Conservation (phyloP, 2,329 filamentous ascomycete species). For the Xylaria sp. region DNA sequence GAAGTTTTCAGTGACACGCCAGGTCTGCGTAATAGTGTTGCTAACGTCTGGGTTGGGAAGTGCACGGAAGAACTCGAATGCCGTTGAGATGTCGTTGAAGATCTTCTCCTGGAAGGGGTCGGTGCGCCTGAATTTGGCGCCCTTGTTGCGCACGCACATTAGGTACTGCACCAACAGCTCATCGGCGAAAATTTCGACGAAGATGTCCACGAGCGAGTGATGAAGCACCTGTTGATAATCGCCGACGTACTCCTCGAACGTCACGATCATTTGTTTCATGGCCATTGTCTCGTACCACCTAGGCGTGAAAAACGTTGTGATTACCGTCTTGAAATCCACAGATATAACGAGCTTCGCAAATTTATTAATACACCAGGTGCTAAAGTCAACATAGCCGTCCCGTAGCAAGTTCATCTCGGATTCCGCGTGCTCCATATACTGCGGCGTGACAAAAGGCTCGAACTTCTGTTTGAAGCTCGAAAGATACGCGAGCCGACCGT, state of each 20-base stretch:
- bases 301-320: conserved; percentile 90
- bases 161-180: conserved; percentile 91
- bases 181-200: conserved; percentile 93
- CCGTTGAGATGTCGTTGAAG: conserved; percentile 89
- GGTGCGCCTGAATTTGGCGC: conserved; percentile 84
- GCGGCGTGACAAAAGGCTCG: conserved; percentile 80
- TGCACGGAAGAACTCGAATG: conserved; percentile 86
- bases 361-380: conserved; percentile 88
- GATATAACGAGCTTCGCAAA: conserved; percentile 90
- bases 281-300: conserved; percentile 88
- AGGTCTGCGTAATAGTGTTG: conserved; percentile 85
- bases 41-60: conserved; percentile 77
- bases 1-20: conserved; percentile 90
- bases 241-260: conserved; percentile 92
- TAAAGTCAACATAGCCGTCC: conserved; percentile 94
- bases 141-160: conserved; percentile 85
- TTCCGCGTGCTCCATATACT: conserved; percentile 80
- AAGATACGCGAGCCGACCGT: conserved; percentile 81
- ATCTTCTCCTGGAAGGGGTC: conserved; percentile 95
- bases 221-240: conserved; percentile 90
- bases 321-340: conserved; percentile 86
- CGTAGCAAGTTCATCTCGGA: conserved; percentile 79
- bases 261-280: conserved; percentile 94
- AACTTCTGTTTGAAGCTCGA: conserved; percentile 87
- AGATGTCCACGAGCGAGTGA: conserved; percentile 87